Evolutionary conservation across 2,329 filamentous ascomycete species (phyloP), one percentile per base, ranked within the genome.

Genomic region (Samsoniella hepiali): DNA sequence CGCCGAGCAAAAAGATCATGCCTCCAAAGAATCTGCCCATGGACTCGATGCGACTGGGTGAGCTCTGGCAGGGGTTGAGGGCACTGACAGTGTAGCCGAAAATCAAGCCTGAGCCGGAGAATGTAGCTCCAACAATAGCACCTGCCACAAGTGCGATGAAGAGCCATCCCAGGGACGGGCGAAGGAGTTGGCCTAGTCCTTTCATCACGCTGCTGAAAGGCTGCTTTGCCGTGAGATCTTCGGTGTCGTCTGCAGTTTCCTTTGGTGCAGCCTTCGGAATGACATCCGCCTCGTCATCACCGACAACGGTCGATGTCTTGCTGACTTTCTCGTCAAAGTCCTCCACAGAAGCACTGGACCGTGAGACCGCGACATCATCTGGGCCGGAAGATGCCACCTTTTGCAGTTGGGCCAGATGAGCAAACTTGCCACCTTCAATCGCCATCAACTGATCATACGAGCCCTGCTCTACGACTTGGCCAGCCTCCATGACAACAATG

Each of bases 41-140:
- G 11, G 76, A 78, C 5, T 78, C 75, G 53, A 88, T 85, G 11
- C 75, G 22, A 22, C 22, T 22, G 22, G 22, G 22, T 22, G 22
- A 22, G 22, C 22, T 73, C 45, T 82, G 78, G 72, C 84, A 88
- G 1, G 82, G 79, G 63, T 79, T 85, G 44, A 88, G 74, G 45
- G 74, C 79, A n/a, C 82, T 82, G 51, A 88, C 79, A 1, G 83
- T 84, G 69, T 85, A 81, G 53, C 85, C 86, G 64, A 88, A 87
- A 47, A 88, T 82, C 5, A 86, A 74, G 22, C 82, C 85, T 55
- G 82, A 80, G 1, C 79, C 84, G 22, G 82, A 82, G 70, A 84
- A 88, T 1, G 84, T 81, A 13, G 79, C 80, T 8, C 84, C 85
- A 5, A 87, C 83, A 44, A 87, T 73, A 53, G 77, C 72, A 1